These are phyloP conservation scores for Alectoria sarmentosa DNA, from an alignment of 495 filamentous ascomycete species.

Conservation along the genomic window DNA sequence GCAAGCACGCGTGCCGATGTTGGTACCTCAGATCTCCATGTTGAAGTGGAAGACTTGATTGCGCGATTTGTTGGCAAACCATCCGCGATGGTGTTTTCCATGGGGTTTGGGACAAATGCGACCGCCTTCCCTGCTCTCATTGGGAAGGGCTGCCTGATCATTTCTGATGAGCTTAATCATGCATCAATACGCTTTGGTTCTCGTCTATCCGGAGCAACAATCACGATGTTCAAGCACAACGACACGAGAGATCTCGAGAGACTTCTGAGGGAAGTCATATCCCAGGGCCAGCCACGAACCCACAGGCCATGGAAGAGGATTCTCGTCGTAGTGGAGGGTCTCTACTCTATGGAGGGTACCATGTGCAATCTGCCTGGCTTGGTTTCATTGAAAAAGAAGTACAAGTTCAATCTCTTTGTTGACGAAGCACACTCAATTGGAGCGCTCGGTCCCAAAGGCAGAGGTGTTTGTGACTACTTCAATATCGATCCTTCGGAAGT, in stretches of 20 bases:
- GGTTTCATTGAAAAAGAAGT: constrained; percentile 77
- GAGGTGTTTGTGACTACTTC: constrained; percentile 97
- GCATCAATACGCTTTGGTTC: constrained; percentile 93
- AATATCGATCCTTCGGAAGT: constrained; percentile 79
- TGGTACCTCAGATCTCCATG: constrained; percentile 79
- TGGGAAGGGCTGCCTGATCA: constrained; percentile 82
- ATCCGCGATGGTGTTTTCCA: constrained; percentile 92
- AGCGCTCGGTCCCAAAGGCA: constrained; percentile 77
- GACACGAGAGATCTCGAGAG: constrained; percentile 83
- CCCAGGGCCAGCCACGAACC: constrained; percentile 91
- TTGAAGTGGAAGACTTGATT: constrained; percentile 83
- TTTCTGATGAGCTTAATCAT: constrained; percentile 97
- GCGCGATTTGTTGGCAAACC: constrained; percentile 91
- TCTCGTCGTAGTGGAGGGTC: constrained; percentile 87
- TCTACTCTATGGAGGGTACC: constrained; percentile 99
- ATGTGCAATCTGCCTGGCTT: constrained; percentile 94
- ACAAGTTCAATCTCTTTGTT: constrained; percentile 93
- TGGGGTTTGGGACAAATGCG: constrained; percentile 95
- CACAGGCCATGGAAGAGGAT: constrained; percentile 99
- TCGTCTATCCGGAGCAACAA: constrained; percentile 88
- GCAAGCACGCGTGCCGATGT: constrained; percentile 75
- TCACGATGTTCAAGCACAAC: constrained; percentile 95
- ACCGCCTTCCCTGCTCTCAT: constrained; percentile 85
- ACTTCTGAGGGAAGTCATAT: constrained; percentile 81
- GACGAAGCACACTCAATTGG: constrained; percentile 97